Evolutionary conservation across 2,329 filamentous ascomycete genomes (phyloP).

Genomic region (Pseudogymnoascus verrucosus): DNA sequence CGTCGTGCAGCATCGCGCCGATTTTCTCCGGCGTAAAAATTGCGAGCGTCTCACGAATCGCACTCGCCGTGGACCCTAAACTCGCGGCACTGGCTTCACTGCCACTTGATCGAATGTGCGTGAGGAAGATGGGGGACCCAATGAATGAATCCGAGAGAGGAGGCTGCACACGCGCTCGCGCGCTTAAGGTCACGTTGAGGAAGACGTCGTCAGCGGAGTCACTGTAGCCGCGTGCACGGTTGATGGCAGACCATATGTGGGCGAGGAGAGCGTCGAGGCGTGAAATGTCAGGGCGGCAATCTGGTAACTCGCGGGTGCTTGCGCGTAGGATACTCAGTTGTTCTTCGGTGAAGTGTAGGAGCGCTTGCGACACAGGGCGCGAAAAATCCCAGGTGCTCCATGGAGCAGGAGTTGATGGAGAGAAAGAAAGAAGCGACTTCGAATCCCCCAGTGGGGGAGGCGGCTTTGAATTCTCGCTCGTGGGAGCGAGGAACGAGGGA

Average conservation of each 20-base stretch:
- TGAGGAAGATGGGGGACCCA: constrained; percentile 37
- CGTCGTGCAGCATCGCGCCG: constrained; percentile 34
- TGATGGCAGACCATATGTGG: constrained; percentile 39
- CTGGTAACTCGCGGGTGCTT: constrained; percentile 28
- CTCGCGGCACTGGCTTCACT: not conserved
- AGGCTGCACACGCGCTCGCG: constrained; percentile 32
- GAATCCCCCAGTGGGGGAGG: not conserved
- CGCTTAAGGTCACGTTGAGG: constrained; percentile 35
- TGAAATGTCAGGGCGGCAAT: constrained; percentile 14
- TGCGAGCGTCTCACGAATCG: constrained; percentile 30
- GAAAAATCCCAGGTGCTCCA: constrained; percentile 37
- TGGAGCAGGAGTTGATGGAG: constrained; percentile 28
- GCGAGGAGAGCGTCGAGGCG: constrained; percentile 36
- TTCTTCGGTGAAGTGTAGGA: constrained; percentile 31
- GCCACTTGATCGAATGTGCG: constrained; percentile 27
- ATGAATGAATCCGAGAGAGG: constrained; percentile 34
- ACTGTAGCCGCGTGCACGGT: constrained; percentile 30
- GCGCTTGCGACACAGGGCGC: constrained; percentile 26
- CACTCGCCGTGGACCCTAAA: constrained; percentile 18
- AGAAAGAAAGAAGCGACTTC: constrained; percentile 20
- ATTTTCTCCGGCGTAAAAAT: constrained; percentile 33
- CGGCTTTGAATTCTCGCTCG: not conserved
- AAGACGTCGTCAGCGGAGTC: constrained; percentile 27
- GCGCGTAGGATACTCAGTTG: constrained; percentile 25
- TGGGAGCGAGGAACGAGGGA: not conserved